Conservation (phyloP, 345 rosid species). For the Sisymbrium altissimum region DNA sequence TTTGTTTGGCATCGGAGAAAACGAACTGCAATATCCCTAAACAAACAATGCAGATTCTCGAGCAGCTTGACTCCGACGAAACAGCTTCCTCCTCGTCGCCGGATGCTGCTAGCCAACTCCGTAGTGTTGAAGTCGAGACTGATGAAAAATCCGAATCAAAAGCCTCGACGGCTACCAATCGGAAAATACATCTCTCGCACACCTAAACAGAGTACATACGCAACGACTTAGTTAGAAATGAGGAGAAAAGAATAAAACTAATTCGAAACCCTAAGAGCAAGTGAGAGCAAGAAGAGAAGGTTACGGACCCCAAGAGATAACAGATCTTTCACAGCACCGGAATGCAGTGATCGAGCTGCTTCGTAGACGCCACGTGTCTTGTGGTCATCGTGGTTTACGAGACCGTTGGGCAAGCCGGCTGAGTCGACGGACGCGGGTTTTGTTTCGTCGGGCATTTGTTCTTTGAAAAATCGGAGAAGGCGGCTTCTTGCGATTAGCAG, state of each 20-base stretch:
- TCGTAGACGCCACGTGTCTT: slow-evolving; percentile 39
- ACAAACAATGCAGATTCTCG: slow-evolving; percentile 60
- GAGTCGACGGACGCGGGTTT: slow-evolving; percentile 7
- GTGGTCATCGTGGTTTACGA: slow-evolving; percentile 12
- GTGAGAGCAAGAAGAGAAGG: not conserved
- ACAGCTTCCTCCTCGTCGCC: slow-evolving; percentile 2
- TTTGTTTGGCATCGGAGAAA: slow-evolving; percentile 39
- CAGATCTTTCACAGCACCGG: slow-evolving; percentile 57
- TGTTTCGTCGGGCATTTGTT: slow-evolving; percentile 40
- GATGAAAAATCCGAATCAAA: slow-evolving; percentile 32
- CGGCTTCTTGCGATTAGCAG: slow-evolving; percentile 6
- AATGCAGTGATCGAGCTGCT: slow-evolving; percentile 53
- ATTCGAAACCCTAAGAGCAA: not conserved
- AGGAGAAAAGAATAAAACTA: not conserved
- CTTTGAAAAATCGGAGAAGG: slow-evolving; percentile 1
- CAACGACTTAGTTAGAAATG: not conserved
- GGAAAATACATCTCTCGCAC: slow-evolving; percentile 68
- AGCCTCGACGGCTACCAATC: slow-evolving; percentile 50
- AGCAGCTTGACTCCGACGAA: slow-evolving; percentile 27
- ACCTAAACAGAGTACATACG: slow-evolving; percentile 42
- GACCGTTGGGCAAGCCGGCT: slow-evolving; percentile 1
- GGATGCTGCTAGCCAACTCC: slow-evolving; percentile 28
- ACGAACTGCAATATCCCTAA: slow-evolving; percentile 76
- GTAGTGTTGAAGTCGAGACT: slow-evolving; percentile 32
- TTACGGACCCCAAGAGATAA: slow-evolving; percentile 49